Base-by-base conservation (phyloP, 805 yeast genomes). In the Candida chauliodis region DNA sequence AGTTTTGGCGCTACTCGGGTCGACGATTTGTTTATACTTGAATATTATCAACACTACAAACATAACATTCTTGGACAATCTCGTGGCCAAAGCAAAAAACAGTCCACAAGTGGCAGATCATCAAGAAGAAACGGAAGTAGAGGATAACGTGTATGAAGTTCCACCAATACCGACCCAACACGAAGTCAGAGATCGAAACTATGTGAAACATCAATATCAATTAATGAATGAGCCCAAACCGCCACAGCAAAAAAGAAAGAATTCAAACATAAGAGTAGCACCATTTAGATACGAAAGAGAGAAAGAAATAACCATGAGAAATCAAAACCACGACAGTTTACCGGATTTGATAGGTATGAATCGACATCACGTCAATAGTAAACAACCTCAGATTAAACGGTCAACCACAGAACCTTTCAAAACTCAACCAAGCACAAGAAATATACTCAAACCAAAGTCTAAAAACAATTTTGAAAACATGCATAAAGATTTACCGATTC, bases 401-500 rank as follows among this genome's bases (percentile, higher is more conserved):
- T 11, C 37, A 11, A 14, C 32, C 19, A 19, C 36, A 3, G 30
- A 34, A 11, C 30, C 36, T 17, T 34, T 30, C n/a, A 17, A 11
- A 16, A 19, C 6, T 5, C 8, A 22, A 15, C 20, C 7, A 11
- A 19, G 4, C 22, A 26, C n/a, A 5, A 19, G 10, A 22, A 22
- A 22, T 22, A 31, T 20, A 4, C 25, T 27, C 9, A 26, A 23
- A 26, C 26, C 25, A 8, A 26, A 27, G 20, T 20, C 19, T 5
- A 23, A 15, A 24, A 23, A 10, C n/a, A 15, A 22, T 14, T 5
- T 13, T 8, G 30, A 34, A 15, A 26, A 23, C 8, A 18, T 25
- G 9, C 11, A 4, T 8, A 34, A 55, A 41, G 41, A 41, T 18
- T 44, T 53, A 21, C 59, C 60, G 0, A 45, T 42, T 3, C 21